Base-by-base conservation (phyloP, 139 green algal species). In the Closterium sp. region DNA sequence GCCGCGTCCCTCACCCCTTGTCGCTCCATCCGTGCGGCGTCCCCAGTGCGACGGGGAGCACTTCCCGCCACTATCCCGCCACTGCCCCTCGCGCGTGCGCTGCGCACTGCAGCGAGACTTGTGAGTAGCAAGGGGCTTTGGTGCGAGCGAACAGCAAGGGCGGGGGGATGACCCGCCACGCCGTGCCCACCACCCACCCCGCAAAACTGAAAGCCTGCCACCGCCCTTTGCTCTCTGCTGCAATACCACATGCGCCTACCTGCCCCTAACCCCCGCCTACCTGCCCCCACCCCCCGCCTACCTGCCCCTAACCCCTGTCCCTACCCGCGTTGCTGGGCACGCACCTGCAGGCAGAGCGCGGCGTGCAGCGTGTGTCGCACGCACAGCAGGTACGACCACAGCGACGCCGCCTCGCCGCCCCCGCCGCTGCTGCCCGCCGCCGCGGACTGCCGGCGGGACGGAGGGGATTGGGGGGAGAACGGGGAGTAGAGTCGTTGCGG, bases 341-440 rank as follows among this genome's bases (percentile, higher is more conserved):
- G 55, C 55, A 91, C 89, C 55, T 92, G 90, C 30, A 93, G 89
- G 69, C 91, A 93, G 34, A 93, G 36, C 34, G 91, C 76, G 16
- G 91, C 88, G 31, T 91, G 90, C 23, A 93, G 88, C 87, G 91
- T 93, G 84, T 93, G 89, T 28, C 91, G 89, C 32, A 93, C 90
- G 76, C 91, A 93, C 38, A 66, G 94, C 88, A 93, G 43, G 88
- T 93, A 93, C n/a, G 91, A 90, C 35, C 91, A 16, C 76, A 93
- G 64, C 32, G 91, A 76, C 55, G 55, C 23, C 55, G 55, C 55
- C 55, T 76, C 55, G 55, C 55, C 55, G 55, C 55, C 55, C 2
- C 10, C 55, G 16, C 16, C 55, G 55, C 55, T 76, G 55, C 55
- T 76, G 55, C 55, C 55, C 55, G 55, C 55, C 55, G 55, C 55